Evolutionary conservation across 331 rosid species (phyloP).

Genomic region (Acacia pycnantha): DNA sequence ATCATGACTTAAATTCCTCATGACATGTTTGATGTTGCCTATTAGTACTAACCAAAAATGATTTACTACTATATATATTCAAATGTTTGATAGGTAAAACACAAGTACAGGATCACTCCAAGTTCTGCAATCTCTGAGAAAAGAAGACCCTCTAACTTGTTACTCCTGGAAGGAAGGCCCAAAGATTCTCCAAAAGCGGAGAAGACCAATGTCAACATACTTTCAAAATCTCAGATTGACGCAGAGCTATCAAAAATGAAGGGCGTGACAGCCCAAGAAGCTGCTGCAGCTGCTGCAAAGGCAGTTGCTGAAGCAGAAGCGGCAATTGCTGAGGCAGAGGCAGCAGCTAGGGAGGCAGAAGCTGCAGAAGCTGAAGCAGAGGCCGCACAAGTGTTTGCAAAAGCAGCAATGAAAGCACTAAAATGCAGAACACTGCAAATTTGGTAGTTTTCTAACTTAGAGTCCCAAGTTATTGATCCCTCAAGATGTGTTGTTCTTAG

Average conservation of each 20-base stretch:
- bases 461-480: neutral
- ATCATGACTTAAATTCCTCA: neutral
- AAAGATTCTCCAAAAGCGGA: constrained; percentile 53
- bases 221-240: constrained; percentile 70
- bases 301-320: constrained; percentile 96
- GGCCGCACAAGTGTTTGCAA: constrained; percentile 88
- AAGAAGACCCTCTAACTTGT: constrained; percentile 54
- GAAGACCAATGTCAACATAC: constrained; percentile 48
- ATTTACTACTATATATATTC: neutral
- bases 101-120: constrained; percentile 67
- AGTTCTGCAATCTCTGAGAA: constrained; percentile 56
- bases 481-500: neutral
- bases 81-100: constrained; percentile 54
- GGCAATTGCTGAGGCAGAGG: constrained; percentile 89
- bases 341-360: constrained; percentile 93
- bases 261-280: constrained; percentile 86
- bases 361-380: constrained; percentile 94
- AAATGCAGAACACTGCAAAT: constrained; percentile 58
- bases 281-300: constrained; percentile 82
- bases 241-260: constrained; percentile 70
- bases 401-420: constrained; percentile 85
- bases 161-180: constrained; percentile 54
- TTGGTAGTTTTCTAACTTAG: constrained; percentile 43
- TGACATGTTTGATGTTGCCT: neutral
- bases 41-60: neutral